Evolutionary conservation across 192 early-diverging fungal species (phyloP).

Genomic region (Diversispora eburnea): DNA sequence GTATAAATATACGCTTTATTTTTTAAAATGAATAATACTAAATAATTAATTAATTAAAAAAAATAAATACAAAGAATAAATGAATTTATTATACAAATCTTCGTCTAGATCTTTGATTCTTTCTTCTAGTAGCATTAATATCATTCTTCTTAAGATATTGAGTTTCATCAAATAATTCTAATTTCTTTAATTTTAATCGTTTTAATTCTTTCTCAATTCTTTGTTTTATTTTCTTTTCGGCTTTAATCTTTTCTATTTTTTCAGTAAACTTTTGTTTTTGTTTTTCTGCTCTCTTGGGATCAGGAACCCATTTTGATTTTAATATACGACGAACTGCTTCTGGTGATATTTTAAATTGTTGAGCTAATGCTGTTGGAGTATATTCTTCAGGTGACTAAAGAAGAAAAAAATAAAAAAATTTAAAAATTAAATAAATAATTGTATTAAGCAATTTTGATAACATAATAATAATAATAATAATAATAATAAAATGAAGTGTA

Average conservation of each 20-base stretch:
- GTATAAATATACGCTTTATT: too few relatives aligned
- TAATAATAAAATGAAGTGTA: background rate
- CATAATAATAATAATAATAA: background rate
- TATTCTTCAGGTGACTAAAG: slow-evolving; percentile 1
- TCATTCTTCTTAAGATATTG: too few relatives aligned
- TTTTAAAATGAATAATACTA: too few relatives aligned
- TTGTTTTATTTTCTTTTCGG: background rate
- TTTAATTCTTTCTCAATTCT: too few relatives aligned
- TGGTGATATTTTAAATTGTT: slow-evolving; percentile 9
- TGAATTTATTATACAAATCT: too few relatives aligned
- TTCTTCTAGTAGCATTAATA: too few relatives aligned
- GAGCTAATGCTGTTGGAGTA: background rate
- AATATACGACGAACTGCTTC: slow-evolving; percentile 9
- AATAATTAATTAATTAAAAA: too few relatives aligned
- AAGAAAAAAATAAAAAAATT: background rate
- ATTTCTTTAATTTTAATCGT: too few relatives aligned
- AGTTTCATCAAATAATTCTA: too few relatives aligned
- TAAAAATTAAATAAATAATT: background rate
- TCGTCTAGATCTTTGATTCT: too few relatives aligned
- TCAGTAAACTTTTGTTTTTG: slow-evolving; percentile 1
- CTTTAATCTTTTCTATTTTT: slow-evolving; percentile 1
- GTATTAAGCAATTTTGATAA: background rate
- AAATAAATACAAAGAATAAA: too few relatives aligned
- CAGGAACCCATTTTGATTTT: slow-evolving; percentile 5
- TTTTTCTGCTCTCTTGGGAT: background rate